Evolutionary conservation across 148 eudicot genomes (phyloP), one percentile per base, ranked within the genome.

Genomic region (Mesembryanthemum crystallinum): DNA sequence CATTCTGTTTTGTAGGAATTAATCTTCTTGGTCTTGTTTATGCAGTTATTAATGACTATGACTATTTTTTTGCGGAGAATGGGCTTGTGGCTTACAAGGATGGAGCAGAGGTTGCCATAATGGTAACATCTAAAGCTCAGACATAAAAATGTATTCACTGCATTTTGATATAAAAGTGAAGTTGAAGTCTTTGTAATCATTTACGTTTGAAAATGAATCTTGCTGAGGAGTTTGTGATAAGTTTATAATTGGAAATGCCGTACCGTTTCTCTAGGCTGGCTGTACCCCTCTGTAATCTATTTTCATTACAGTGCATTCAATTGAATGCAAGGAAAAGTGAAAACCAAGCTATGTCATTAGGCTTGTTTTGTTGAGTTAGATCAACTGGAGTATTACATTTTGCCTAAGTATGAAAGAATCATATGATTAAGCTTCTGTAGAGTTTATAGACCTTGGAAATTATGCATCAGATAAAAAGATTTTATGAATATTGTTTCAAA

Each of bases 1-100:
- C 72, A 25, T 57, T 75, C 9, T n/a, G 25, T 72, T 10, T 67
- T 27, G 10, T 74, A n/a, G 14, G 17, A 10, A 12, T 20, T 64
- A 9, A 17, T 23, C 17, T 21, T 65, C 30, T 63, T 73, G 73
- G 7, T 25, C 69, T 25, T 77, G 21, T 30, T 17, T 81, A n/a
- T 80, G 81, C 92, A 95, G 98, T 90, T 79, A 85, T 83, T 67
- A 74, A 81, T 62, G 94, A 92, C 86, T 95, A 92, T 68, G 97
- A 94, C 78, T 92, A 89, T 82, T 91, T 87, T 33, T 94, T 94
- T 71, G 84, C 97, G 75, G 98, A 95, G 83, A 95, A 92, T 86
- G 98, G 98, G 32, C 96, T 95, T 35, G 97, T 95, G 77, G 97
- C 97, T 58, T 79, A 88, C 76, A 90, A 92, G 85, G 96, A 84